Percentiles rank a stretch among this genome's conserved stretches.
Evolutionary conservation across 2,329 filamentous ascomycete species (phyloP).

Genomic region (Verticillium dahliae): DNA sequence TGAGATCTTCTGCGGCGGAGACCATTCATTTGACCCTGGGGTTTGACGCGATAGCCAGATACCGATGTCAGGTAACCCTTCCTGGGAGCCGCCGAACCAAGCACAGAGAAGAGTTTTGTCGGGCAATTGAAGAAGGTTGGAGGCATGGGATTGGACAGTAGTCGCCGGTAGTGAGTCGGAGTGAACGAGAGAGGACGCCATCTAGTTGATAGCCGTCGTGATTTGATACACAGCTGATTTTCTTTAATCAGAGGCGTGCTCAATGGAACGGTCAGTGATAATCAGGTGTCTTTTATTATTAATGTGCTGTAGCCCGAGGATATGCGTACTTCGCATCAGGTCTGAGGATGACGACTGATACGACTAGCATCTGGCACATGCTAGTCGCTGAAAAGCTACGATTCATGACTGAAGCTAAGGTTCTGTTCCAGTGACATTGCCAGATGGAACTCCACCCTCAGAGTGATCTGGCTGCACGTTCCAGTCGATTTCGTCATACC

Average conservation of each 20-base stretch:
- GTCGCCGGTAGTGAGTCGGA: slow-evolving; percentile 24
- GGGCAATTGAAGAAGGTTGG: slow-evolving; percentile 32
- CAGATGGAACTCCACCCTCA: not conserved
- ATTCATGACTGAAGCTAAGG: not conserved
- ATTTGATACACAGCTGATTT: not conserved
- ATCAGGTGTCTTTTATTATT: no score
- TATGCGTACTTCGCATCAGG: not conserved
- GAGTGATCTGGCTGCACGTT: not conserved
- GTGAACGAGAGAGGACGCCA: not conserved
- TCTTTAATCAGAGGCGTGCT: no score
- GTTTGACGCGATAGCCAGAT: slow-evolving; percentile 32
- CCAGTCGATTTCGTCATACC: not conserved
- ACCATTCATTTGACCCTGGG: slow-evolving; percentile 23
- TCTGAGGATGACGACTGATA: not conserved
- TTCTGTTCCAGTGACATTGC: not conserved
- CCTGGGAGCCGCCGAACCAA: slow-evolving; percentile 39
- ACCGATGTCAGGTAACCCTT: slow-evolving; percentile 35
- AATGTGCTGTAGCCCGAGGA: not conserved
- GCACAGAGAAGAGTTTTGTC: slow-evolving; percentile 32
- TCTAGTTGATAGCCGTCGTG: not conserved
- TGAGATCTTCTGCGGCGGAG: slow-evolving; percentile 25
- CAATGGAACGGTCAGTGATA: no score
- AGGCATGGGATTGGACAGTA: slow-evolving; percentile 36
- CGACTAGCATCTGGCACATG: not conserved
- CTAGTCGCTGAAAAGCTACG: not conserved